Conservation (phyloP, 805 yeast genomes). For the Barnettozyma vustinii region DNA sequence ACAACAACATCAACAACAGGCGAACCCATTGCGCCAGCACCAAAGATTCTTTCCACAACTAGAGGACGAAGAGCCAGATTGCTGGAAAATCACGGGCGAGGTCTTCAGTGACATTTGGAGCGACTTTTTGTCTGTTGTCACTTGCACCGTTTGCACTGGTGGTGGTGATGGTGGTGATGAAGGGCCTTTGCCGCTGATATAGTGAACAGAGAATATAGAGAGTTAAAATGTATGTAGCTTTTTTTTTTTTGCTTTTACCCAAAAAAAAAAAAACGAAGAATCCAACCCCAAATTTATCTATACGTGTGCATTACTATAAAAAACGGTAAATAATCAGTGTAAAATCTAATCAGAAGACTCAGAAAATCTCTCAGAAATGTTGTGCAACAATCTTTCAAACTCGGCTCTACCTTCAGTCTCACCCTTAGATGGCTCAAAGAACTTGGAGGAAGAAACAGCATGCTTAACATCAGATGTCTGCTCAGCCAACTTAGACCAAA, state of each 20-base stretch:
- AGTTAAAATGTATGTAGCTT: too few relatives aligned
- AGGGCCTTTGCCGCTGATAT: neutral
- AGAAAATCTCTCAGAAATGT: conserved; percentile 85
- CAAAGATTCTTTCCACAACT: neutral
- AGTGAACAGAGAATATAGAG: too few relatives aligned
- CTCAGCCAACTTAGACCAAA: conserved; percentile 89
- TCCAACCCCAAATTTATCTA: neutral
- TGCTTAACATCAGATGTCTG: conserved; percentile 89
- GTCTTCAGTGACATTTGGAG: conserved; percentile 6
- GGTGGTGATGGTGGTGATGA: neutral
- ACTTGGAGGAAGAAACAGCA: conserved; percentile 89
- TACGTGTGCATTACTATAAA: neutral
- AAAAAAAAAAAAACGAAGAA: too few relatives aligned
- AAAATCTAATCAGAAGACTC: conserved; percentile 81
- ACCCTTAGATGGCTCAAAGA: conserved; percentile 93
- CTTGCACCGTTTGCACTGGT: neutral
- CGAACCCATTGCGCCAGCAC: neutral
- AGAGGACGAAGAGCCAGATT: conserved; percentile 3
- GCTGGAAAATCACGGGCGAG: conserved; percentile 7
- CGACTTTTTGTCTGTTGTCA: conserved; percentile 3
- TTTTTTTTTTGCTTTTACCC: too few relatives aligned
- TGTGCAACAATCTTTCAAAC: conserved; percentile 68
- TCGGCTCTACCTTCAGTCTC: conserved; percentile 69
- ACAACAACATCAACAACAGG: neutral
- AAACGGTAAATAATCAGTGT: neutral